phyloP scores from a whole-genome alignment of 2,329 filamentous ascomycete species.

The Monosporascus ibericus region DNA sequence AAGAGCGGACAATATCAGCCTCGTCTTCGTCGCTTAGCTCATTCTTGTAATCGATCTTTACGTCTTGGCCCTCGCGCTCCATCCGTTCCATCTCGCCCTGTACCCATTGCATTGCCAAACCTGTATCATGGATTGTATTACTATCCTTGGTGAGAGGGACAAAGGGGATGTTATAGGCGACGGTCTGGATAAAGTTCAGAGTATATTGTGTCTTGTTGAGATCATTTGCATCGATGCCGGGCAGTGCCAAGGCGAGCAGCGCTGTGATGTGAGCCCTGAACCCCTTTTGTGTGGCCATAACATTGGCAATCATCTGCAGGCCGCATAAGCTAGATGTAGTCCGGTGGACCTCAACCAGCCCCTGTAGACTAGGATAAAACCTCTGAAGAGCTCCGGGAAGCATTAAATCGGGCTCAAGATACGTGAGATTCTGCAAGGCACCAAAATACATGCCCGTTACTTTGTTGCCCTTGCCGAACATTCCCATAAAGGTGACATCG shows the following conservation, averaged over 20 bases:
- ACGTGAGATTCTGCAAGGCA: slow-evolving; percentile 82
- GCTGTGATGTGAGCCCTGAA: slow-evolving; percentile 95
- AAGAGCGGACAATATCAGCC: slow-evolving; percentile 81
- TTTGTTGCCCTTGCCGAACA: slow-evolving; percentile 91
- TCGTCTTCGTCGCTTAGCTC: slow-evolving; percentile 84
- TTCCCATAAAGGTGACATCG: slow-evolving; percentile 96
- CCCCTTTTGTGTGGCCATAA: slow-evolving; percentile 91
- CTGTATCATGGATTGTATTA: slow-evolving; percentile 64
- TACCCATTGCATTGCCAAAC: slow-evolving; percentile 86
- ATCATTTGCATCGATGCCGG: slow-evolving; percentile 96
- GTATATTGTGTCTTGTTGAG: slow-evolving; percentile 94
- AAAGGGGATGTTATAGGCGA: slow-evolving; percentile 94
- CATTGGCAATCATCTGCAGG: slow-evolving; percentile 83
- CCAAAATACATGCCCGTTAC: slow-evolving; percentile 89
- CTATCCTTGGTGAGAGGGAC: slow-evolving; percentile 68
- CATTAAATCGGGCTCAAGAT: slow-evolving; percentile 84
- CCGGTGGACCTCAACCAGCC: slow-evolving; percentile 91
- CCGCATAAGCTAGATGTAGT: slow-evolving; percentile 91
- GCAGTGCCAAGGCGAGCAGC: slow-evolving; percentile 82
- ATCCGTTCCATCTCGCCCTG: slow-evolving; percentile 90
- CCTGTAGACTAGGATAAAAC: slow-evolving; percentile 95
- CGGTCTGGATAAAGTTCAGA: slow-evolving; percentile 88
- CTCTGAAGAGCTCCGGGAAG: slow-evolving; percentile 88
- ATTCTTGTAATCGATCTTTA: slow-evolving; percentile 77
- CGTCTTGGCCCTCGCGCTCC: slow-evolving; percentile 77